Conservation (phyloP, 495 filamentous ascomycete genomes). For the Penicillium argentinense region DNA sequence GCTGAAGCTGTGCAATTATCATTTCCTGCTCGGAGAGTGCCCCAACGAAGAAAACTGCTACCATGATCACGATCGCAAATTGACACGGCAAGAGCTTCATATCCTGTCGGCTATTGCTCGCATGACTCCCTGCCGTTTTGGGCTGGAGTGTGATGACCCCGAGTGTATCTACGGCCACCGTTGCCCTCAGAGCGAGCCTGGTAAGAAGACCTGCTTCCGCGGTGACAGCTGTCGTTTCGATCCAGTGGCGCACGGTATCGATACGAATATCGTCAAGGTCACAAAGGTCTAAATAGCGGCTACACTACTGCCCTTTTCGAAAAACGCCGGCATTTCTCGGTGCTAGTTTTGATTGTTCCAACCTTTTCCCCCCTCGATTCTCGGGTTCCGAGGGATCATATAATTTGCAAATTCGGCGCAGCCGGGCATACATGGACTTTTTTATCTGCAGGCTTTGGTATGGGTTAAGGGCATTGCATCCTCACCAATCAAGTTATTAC, state of each 20-base stretch:
- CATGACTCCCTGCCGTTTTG: slow-evolving; percentile 75
- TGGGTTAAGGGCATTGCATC: slow-evolving; percentile 1
- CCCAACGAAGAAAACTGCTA: slow-evolving; percentile 64
- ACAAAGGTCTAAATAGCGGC: slow-evolving; percentile 45
- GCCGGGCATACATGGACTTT: neutral
- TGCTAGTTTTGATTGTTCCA: slow-evolving; percentile 1
- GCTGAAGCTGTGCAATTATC: slow-evolving; percentile 83
- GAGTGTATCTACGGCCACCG: slow-evolving; percentile 86
- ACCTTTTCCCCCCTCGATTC: too few relatives aligned
- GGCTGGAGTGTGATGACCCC: slow-evolving; percentile 68
- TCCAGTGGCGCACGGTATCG: slow-evolving; percentile 49
- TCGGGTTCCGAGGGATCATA: too few relatives aligned
- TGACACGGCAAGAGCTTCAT: slow-evolving; percentile 63
- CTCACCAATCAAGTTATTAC: neutral
- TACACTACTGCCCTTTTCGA: neutral
- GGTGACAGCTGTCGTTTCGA: slow-evolving; percentile 54
- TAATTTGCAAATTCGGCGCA: neutral
- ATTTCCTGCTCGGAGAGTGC: slow-evolving; percentile 76
- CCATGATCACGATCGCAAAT: slow-evolving; percentile 73
- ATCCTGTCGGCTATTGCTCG: slow-evolving; percentile 70
- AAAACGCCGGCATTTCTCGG: too few relatives aligned
- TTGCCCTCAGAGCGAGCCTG: slow-evolving; percentile 48
- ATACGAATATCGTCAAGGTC: slow-evolving; percentile 52
- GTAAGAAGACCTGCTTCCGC: slow-evolving; percentile 51
- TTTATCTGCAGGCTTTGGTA: neutral